Percentiles rank a stretch among this genome's conserved stretches.
Evolutionary conservation across 345 rosid genomes (phyloP).

Genomic region (Bretschneidera sinensis): DNA sequence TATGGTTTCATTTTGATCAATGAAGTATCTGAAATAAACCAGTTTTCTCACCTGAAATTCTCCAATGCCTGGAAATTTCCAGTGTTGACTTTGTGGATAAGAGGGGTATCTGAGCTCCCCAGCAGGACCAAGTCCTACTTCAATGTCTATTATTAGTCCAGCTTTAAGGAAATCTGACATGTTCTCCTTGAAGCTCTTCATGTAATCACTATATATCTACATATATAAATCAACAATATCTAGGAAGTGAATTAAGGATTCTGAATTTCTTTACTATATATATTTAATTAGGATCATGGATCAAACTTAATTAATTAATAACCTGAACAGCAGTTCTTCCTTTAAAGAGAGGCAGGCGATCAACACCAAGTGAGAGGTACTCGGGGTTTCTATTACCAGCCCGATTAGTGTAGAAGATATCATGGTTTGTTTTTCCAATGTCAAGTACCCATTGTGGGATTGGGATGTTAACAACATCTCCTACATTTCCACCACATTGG

Average conservation of each 20-base stretch:
- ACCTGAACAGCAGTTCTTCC: constrained; percentile 77
- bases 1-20: neutral
- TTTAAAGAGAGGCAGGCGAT: constrained; percentile 44
- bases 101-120: constrained; percentile 91
- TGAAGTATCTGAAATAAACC: neutral
- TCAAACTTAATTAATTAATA: too few relatives aligned
- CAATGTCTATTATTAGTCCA: constrained; percentile 60
- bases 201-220: constrained; percentile 68
- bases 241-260: neutral
- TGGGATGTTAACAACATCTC: constrained; percentile 70
- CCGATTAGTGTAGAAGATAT: constrained; percentile 62
- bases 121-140: constrained; percentile 84
- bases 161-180: constrained; percentile 60
- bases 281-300: too few relatives aligned
- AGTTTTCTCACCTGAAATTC: constrained; percentile 67
- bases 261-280: too few relatives aligned
- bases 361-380: constrained; percentile 67
- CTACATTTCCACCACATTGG: constrained; percentile 85
- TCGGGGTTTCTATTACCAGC: constrained; percentile 61
- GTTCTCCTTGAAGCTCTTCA: constrained; percentile 72
- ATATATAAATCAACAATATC: constrained; percentile 5
- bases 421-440: constrained; percentile 49
- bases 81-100: constrained; percentile 66
- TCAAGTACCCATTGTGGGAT: constrained; percentile 69
- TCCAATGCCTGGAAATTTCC: constrained; percentile 81